These are phyloP conservation scores for Monosporascus sp. DNA, from an alignment of 2,329 filamentous ascomycete genomes.

Conservation along the genomic window DNA sequence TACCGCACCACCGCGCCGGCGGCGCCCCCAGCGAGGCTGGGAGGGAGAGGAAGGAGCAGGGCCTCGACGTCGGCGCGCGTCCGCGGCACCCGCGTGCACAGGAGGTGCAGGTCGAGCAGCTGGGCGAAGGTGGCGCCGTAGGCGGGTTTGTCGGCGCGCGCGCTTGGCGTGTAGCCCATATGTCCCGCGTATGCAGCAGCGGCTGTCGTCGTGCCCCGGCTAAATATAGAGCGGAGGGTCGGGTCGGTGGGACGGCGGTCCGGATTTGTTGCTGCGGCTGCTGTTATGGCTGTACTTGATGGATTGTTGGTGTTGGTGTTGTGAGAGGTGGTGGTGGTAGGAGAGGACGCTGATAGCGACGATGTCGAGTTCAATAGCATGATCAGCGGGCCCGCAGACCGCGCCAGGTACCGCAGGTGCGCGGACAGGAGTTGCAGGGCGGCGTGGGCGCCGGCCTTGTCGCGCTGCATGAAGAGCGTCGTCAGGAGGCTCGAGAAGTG, in stretches of 20 bases:
- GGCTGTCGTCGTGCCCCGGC: constrained; percentile 11
- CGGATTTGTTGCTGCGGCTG: constrained; percentile 1
- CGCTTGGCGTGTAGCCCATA: constrained; percentile 10
- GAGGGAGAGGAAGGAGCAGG: constrained; percentile 14
- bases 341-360: constrained; percentile 9
- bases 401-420: constrained; percentile 41
- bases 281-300: neutral
- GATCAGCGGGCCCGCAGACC: constrained; percentile 41
- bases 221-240: constrained; percentile 47
- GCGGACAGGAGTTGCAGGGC: constrained; percentile 43
- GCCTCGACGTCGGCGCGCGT: constrained; percentile 34
- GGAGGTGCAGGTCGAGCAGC: constrained; percentile 49
- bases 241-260: constrained; percentile 29
- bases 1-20: constrained; percentile 15
- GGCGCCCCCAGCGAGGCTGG: neutral
- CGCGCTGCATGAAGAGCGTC: constrained; percentile 45
- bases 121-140: constrained; percentile 52
- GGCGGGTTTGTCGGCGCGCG: constrained; percentile 39
- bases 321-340: constrained; percentile 2
- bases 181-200: constrained; percentile 5
- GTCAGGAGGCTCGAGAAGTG: constrained; percentile 49
- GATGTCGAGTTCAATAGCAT: constrained; percentile 51
- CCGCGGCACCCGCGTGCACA: constrained; percentile 42
- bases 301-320: neutral
- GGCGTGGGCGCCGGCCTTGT: constrained; percentile 42